Evolutionary conservation across 331 rosid genomes (phyloP).

Genomic region (Spiraea crenata): DNA sequence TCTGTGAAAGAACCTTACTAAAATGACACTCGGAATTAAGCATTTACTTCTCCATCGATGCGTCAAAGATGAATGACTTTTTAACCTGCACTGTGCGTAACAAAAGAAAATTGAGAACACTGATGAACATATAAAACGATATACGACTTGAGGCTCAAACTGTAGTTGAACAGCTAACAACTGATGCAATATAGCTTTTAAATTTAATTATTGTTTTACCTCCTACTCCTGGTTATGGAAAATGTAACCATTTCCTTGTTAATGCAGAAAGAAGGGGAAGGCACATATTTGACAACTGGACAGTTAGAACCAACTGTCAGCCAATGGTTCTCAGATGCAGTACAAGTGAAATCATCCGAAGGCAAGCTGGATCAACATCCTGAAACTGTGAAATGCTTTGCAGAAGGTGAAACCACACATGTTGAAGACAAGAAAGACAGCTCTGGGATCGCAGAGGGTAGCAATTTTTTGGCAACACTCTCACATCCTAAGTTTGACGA

Average conservation of each 20-base stretch:
- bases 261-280: constrained; percentile 36
- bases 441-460: constrained; percentile 17
- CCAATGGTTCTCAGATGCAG: constrained; percentile 2
- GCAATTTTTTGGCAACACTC: constrained; percentile 22
- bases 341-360: constrained; percentile 13
- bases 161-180: background rate
- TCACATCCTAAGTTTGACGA: constrained; percentile 16
- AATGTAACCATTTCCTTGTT: background rate
- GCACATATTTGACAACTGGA: constrained; percentile 7
- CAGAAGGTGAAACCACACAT: background rate
- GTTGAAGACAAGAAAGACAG: constrained; percentile 12
- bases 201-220: background rate
- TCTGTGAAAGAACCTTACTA: background rate
- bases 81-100: background rate
- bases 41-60: background rate
- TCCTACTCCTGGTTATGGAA: background rate
- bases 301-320: constrained; percentile 21
- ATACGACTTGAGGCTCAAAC: background rate
- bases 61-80: background rate
- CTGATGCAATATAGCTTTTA: background rate
- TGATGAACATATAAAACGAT: background rate
- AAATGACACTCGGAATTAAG: background rate
- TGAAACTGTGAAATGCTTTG: background rate
- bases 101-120: background rate
- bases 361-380: background rate